Base-by-base conservation (phyloP, 1,284 basidiomycete genomes). In the Ceratobasidium sp. region DNA sequence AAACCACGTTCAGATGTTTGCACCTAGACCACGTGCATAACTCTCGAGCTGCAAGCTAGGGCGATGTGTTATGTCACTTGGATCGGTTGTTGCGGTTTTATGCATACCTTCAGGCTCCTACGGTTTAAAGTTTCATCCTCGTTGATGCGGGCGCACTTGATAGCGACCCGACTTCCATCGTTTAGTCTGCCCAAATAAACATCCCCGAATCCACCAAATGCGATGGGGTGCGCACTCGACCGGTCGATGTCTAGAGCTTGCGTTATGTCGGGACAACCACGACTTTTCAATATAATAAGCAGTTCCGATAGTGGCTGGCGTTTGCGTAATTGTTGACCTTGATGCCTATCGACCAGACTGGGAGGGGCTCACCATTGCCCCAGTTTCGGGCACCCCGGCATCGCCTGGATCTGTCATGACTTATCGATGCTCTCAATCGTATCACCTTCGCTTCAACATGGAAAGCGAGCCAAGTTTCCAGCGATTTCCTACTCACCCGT, bases 11-110 rank as follows among this genome's bases (percentile, higher is more conserved):
- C 16, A 3, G 5, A 55, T 68, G 66, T 3, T 38, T n/a, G 48
- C 33, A 54, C n/a, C 50, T 68, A 2, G 66, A 68, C 48, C 66
- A 68, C 7, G 48, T 55, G 30, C 55, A 68, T 30, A 48, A n/a
- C 18, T 68, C 44, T 2, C 38, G 38, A 41, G 65, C 65, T 12
- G 46, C 41, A 50, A 33, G 23, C 41, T 48, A 27, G 65, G 18
- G 44, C 38, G 4, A 46, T 3, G n/a, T 14, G 16, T 48, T 50
- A 46, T 18, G 41, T 3, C 18, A 46, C 18, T 7, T 41, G 5
- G 18, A 33, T 35, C 5, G 38, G 38, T 10, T 41, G 27, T 41
- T 23, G 38, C 44, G 44, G 33, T 7, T 23, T n/a, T 14, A 23
- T 18, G 23, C 27, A 5, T 50, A 68, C 66, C 48, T 68, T 68